A percentile compares a stretch with the other conserved stretches of the same genome.
These are phyloP conservation scores for Pestalotiopsis sp. DNA, from an alignment of 2,329 filamentous ascomycete genomes.

Conservation along the genomic window DNA sequence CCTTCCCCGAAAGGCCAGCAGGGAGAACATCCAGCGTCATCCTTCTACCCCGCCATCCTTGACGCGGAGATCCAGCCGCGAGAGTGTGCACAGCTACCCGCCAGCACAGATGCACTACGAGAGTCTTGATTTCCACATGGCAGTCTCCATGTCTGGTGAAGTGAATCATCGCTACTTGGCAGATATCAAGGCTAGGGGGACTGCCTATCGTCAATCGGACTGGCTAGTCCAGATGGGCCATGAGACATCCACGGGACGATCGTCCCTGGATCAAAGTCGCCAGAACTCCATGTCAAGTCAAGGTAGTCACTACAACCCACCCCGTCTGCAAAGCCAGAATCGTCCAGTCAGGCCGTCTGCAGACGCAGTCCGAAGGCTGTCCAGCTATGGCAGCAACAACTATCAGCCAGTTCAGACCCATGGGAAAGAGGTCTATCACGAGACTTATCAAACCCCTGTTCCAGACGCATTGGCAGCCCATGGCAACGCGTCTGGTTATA, in stretches of 20 bases:
- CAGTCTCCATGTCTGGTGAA: conserved; percentile 22
- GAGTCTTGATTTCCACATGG: conserved; percentile 19
- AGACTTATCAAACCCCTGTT: conserved; percentile 24
- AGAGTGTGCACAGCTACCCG: conserved; percentile 22
- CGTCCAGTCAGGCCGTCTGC: not conserved
- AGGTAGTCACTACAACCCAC: not conserved
- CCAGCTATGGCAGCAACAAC: conserved; percentile 28
- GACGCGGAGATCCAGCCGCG: conserved; percentile 20
- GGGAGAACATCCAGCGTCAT: conserved; percentile 29
- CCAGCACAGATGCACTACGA: conserved; percentile 19
- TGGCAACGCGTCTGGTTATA: conserved; percentile 23
- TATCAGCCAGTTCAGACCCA: conserved; percentile 10
- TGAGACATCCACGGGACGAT: conserved; percentile 24
- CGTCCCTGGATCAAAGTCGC: conserved; percentile 31
- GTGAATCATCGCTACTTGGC: conserved; percentile 27
- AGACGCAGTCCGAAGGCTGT: conserved; percentile 20
- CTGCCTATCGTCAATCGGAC: conserved; percentile 23
- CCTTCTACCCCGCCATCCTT: conserved; percentile 13
- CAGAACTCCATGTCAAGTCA: conserved; percentile 34
- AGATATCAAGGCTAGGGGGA: conserved; percentile 17
- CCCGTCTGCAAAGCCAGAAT: conserved; percentile 7
- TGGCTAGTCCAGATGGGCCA: conserved; percentile 33
- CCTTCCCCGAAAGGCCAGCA: conserved; percentile 31
- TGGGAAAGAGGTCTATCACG: not conserved
- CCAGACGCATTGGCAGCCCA: conserved; percentile 18